Conservation (phyloP, 177 flowering plant genomes). For the Viscum album region DNA sequence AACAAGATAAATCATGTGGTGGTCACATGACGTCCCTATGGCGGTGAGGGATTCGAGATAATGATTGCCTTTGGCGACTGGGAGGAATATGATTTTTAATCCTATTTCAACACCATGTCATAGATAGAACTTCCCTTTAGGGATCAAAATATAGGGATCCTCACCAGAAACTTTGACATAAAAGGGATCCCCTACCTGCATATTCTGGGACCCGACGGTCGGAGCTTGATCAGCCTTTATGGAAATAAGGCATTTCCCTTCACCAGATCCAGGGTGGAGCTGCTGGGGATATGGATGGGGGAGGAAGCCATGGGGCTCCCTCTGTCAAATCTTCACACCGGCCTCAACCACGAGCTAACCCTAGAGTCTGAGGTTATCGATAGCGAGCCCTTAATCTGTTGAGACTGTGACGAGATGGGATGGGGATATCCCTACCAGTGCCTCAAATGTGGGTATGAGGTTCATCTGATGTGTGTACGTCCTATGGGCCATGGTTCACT, state of each 20-base stretch:
- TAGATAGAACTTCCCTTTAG: slow-evolving; percentile 70
- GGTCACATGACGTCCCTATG: not conserved
- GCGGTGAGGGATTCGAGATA: slow-evolving; percentile 36
- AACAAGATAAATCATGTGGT: slow-evolving; percentile 43
- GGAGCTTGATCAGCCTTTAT: slow-evolving; percentile 53
- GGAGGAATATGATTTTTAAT: slow-evolving; percentile 24
- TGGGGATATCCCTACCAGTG: slow-evolving; percentile 76
- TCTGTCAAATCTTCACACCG: slow-evolving; percentile 28
- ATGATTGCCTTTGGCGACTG: slow-evolving; percentile 46
- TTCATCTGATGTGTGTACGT: slow-evolving; percentile 57
- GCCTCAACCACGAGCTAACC: slow-evolving; percentile 53
- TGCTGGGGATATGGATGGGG: slow-evolving; percentile 42
- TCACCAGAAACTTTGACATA: slow-evolving; percentile 51
- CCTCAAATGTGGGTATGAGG: slow-evolving; percentile 77
- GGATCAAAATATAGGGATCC: slow-evolving; percentile 33
- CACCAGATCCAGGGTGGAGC: slow-evolving; percentile 34
- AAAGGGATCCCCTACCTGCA: slow-evolving; percentile 48
- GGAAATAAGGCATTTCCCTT: slow-evolving; percentile 63
- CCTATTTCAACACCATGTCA: slow-evolving; percentile 53
- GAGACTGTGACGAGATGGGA: slow-evolving; percentile 80
- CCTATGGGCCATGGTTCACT: slow-evolving; percentile 23
- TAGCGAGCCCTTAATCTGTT: slow-evolving; percentile 72
- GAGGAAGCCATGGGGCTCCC: slow-evolving; percentile 63
- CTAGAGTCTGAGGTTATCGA: slow-evolving; percentile 57
- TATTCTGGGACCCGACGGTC: slow-evolving; percentile 61